Evolutionary conservation across 139 green algal species (phyloP).

Genomic region (Micractinium sp.): DNA sequence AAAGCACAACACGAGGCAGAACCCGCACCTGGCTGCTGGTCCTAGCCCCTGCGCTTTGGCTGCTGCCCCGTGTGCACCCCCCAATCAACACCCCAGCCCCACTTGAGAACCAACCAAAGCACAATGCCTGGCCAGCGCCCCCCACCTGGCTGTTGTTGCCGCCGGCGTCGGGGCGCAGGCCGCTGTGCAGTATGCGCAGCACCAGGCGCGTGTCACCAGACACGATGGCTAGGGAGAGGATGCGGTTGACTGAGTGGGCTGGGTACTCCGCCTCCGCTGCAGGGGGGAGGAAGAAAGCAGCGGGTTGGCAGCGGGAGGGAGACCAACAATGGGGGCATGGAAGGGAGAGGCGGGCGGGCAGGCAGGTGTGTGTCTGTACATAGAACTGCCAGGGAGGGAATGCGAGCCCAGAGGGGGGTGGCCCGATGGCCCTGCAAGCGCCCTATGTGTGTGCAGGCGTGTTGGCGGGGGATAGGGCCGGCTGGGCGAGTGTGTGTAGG

Average conservation of each 20-base stretch:
- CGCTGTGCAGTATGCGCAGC: slow-evolving; percentile 6
- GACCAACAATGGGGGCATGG: not conserved
- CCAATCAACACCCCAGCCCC: not conserved
- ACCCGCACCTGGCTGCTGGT: no score
- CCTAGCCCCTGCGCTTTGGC: no score
- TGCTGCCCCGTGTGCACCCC: not conserved
- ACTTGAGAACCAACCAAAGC: not conserved
- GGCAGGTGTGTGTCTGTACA: not conserved
- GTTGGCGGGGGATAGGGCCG: no score
- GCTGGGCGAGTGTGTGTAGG: no score
- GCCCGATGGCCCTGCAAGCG: no score
- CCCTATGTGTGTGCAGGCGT: no score
- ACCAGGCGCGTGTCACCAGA: not conserved
- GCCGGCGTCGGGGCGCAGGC: not conserved
- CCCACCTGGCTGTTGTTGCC: slow-evolving; percentile 29
- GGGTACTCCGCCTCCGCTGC: not conserved
- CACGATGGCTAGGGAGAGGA: slow-evolving; percentile 13
- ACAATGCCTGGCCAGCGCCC: not conserved
- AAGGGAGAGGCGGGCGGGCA: not conserved
- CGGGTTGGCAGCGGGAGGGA: not conserved
- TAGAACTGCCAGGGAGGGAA: not conserved
- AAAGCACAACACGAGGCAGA: no score
- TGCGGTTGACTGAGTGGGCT: not conserved
- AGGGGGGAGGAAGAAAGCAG: not conserved
- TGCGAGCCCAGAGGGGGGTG: not conserved